Evolutionary conservation across 129 eudicot species (phyloP).

Genomic region (Chrysanthemum seticuspe): DNA sequence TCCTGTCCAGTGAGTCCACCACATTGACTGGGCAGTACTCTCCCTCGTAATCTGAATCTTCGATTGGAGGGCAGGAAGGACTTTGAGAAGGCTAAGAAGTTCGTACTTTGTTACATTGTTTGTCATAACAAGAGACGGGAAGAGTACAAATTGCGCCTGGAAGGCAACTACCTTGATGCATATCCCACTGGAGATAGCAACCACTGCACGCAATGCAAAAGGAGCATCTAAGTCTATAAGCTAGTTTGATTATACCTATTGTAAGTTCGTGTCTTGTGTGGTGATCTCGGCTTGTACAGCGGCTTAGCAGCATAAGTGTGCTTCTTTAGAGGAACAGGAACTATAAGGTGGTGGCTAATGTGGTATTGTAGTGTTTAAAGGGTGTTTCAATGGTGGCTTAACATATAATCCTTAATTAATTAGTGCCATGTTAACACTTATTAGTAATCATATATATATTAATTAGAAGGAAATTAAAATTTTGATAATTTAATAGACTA

Average conservation of each 20-base stretch:
- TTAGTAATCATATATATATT: no score
- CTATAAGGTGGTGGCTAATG: conserved; percentile 10
- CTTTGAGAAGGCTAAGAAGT: conserved; percentile 4
- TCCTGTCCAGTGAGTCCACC: conserved; percentile 28
- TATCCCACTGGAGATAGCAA: conserved; percentile 16
- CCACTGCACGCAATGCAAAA: conserved; percentile 30
- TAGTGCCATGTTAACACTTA: no score
- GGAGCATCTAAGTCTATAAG: conserved; percentile 47
- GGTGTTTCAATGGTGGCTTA: no score
- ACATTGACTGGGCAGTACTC: conserved; percentile 31
- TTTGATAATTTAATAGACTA: no score
- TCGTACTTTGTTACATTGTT: conserved; percentile 5
- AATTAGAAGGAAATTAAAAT: no score
- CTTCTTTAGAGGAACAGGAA: conserved; percentile 35
- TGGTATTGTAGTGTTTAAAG: background rate
- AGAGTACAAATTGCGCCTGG: background rate
- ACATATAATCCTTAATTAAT: no score
- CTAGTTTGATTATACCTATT: conserved; percentile 18
- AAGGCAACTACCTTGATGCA: background rate
- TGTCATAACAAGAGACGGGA: conserved; percentile 16
- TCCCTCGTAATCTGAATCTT: conserved; percentile 9
- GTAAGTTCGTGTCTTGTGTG: conserved; percentile 7
- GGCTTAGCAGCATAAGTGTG: conserved; percentile 23
- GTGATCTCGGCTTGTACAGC: conserved; percentile 31
- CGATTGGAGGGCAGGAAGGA: conserved; percentile 21